These are phyloP conservation scores for Phytophthora syringae DNA, from an alignment of 352 stramenopile genomes.

Conservation along the genomic window DNA sequence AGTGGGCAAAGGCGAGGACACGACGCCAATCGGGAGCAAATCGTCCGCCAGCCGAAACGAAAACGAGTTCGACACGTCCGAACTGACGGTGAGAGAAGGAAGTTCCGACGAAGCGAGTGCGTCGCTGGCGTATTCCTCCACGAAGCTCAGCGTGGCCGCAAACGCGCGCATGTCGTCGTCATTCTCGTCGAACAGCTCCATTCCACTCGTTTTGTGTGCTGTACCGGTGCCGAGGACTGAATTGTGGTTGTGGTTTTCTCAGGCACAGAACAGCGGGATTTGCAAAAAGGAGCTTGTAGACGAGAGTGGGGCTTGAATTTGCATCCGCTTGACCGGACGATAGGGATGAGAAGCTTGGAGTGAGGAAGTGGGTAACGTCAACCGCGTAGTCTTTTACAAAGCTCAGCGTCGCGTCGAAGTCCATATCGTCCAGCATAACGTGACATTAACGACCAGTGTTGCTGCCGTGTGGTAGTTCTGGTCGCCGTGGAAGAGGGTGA, in stretches of 20 bases:
- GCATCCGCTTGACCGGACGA: no score
- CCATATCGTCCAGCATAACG: slow-evolving; percentile 10
- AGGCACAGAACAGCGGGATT: slow-evolving; percentile 1
- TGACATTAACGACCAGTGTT: no score
- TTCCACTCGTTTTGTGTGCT: slow-evolving; percentile 32
- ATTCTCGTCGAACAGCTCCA: slow-evolving; percentile 25
- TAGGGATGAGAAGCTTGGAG: not conserved
- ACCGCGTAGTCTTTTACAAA: slow-evolving; percentile 7
- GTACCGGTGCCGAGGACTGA: slow-evolving; percentile 9
- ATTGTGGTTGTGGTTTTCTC: slow-evolving; percentile 24
- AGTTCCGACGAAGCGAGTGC: slow-evolving; percentile 9
- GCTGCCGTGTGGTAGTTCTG: slow-evolving; percentile 25
- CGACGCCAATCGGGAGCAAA: not conserved
- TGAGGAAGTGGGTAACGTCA: not conserved
- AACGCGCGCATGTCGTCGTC: slow-evolving; percentile 39
- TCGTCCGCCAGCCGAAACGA: slow-evolving; percentile 16
- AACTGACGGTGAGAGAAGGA: slow-evolving; percentile 21
- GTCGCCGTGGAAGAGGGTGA: slow-evolving; percentile 19
- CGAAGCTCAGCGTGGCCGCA: slow-evolving; percentile 37
- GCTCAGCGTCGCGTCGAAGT: slow-evolving; percentile 5
- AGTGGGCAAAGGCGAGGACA: slow-evolving; percentile 1
- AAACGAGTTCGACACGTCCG: slow-evolving; percentile 24
- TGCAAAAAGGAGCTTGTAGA: not conserved
- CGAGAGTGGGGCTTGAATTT: not conserved
- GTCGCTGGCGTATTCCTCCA: slow-evolving; percentile 36